A percentile compares a stretch with the other conserved stretches of the same genome.
phyloP scores from a whole-genome alignment of 208 protist species.

The Leishmania aethiopica region DNA sequence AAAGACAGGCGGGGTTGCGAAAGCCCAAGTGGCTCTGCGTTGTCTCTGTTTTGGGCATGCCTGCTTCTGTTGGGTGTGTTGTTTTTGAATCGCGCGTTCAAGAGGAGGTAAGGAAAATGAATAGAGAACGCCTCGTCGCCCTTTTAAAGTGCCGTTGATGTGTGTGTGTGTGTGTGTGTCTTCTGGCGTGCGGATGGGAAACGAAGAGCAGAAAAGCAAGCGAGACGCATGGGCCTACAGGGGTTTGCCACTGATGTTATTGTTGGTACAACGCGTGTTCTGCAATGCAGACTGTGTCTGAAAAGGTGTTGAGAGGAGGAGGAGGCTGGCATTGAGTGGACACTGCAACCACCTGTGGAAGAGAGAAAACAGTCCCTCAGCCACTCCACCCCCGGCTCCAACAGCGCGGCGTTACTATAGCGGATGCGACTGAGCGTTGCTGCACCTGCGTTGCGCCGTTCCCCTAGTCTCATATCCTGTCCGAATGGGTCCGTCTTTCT shows the following conservation, averaged over 20 bases:
- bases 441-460: background rate
- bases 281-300: background rate
- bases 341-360: background rate
- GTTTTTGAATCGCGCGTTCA: too few species aligned
- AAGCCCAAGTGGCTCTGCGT: too few species aligned
- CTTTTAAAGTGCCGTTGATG: background rate
- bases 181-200: background rate
- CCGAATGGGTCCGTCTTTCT: background rate
- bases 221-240: background rate
- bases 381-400: background rate
- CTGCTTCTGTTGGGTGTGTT: too few species aligned
- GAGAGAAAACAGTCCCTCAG: background rate
- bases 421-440: background rate
- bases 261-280: background rate
- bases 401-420: background rate
- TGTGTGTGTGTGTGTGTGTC: background rate
- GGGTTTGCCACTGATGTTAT: background rate
- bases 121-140: too few species aligned
- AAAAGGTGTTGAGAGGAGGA: background rate
- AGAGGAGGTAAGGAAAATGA: too few species aligned
- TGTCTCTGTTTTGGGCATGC: too few species aligned
- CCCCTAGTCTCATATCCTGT: background rate
- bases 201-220: background rate
- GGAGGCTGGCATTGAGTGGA: background rate
- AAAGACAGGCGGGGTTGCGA: too few species aligned